Evolutionary conservation across 2,329 filamentous ascomycete genomes (phyloP), one percentile per base, ranked within the genome.

Genomic region (Malbranchea zuffiana): DNA sequence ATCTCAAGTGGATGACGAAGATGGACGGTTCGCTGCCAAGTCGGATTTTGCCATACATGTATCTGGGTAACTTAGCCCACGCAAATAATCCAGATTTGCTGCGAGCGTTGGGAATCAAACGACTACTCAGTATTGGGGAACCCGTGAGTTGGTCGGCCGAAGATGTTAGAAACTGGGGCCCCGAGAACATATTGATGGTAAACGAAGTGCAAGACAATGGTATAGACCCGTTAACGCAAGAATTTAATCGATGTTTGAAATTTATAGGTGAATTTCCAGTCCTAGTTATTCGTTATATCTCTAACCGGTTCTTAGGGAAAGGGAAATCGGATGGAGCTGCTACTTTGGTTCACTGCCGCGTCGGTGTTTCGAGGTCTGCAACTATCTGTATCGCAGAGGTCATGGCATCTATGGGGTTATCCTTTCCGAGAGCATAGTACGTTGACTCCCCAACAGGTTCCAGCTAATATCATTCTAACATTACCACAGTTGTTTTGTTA

Each of bases 301-400:
- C 8, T 4, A 32, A 19, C 17, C 30, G 7, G 33, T 30, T 32
- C 32, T 55, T 50, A 95, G 90, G 85, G 48, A 76, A 78, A 48
- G 87, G 88, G 23, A 82, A 80, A 53, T 63, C 64, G 24, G 80
- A 82, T 28, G 80, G 81, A 19, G 83, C 75, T 3, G 85, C 88
- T 16, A 96, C 90, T 0, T 70, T 98, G 39, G 90, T 98, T 11
- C 90, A 98, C 57, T 98, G 90, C 57, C 80, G 90, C 12, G 90
- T 98, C 5, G 90, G 90, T 32, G 90, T 98, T 37, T 95, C 87
- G 34, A 76, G 90, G 35, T 94, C 85, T 44, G 90, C 90, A 8
- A 98, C 88, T 1, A 95, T 98, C 44, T 96, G 90, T 57, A 98
- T 98, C 51, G 90, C 90, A n/a, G 87, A 96, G 60, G 85, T 96